Evolutionary conservation across 306 rosid genomes (phyloP).

Genomic region (Prunus campanulata): DNA sequence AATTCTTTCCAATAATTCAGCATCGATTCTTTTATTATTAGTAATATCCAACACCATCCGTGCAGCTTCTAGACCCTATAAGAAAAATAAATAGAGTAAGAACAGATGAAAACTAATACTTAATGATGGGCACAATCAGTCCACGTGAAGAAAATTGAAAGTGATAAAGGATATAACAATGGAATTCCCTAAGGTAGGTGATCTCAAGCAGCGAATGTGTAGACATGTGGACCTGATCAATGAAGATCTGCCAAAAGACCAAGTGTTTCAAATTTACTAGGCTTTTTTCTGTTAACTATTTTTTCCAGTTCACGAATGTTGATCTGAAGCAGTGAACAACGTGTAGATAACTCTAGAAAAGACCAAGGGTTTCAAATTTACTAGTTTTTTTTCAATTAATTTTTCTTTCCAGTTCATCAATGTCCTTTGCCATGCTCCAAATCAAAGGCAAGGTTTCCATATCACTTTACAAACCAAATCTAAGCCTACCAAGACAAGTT

Average conservation of each 20-base stretch:
- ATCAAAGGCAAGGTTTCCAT: neutral
- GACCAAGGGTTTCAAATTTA: neutral
- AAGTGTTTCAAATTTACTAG: no score
- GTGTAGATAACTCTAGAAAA: neutral
- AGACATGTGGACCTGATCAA: no score
- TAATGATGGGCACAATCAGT: slow-evolving; percentile 10
- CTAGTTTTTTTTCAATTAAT: no score
- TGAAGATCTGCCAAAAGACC: neutral
- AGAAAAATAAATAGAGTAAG: slow-evolving; percentile 21
- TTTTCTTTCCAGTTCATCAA: neutral
- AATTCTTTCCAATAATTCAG: slow-evolving; percentile 63
- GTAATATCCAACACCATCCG: slow-evolving; percentile 65
- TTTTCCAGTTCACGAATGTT: no score
- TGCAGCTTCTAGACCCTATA: slow-evolving; percentile 79
- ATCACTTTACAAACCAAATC: neutral
- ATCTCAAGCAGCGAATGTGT: neutral
- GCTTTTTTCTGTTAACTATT: no score
- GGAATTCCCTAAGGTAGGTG: neutral
- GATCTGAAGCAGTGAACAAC: slow-evolving; percentile 3
- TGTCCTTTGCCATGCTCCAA: neutral
- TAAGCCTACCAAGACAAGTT: neutral
- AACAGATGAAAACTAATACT: slow-evolving; percentile 21
- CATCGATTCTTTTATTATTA: slow-evolving; percentile 61
- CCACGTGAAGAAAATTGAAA: neutral
- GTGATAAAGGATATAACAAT: neutral